Conservation (phyloP, 108 stramenopile genomes). For the Cyclostephanos tholiformis region DNA sequence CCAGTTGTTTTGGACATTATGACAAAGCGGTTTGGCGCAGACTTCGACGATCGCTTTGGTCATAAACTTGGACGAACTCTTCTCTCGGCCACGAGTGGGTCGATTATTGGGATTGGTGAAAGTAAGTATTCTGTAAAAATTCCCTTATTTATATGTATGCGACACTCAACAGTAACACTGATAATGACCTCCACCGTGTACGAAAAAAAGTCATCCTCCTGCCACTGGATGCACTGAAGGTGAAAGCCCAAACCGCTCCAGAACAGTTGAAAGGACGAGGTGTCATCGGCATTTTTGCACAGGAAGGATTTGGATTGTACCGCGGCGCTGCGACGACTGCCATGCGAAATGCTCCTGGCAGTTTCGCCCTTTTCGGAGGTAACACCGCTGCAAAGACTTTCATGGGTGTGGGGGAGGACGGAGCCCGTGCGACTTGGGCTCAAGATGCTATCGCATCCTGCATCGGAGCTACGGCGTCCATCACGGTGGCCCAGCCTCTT, state of each 20-base stretch:
- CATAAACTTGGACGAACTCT: constrained; percentile 63
- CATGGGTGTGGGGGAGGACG: constrained; percentile 59
- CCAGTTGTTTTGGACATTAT: constrained; percentile 66
- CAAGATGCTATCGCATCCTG: constrained; percentile 62
- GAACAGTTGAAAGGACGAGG: constrained; percentile 69
- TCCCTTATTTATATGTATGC: not conserved
- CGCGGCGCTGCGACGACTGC: constrained; percentile 79
- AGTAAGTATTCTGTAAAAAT: not conserved
- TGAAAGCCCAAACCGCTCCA: constrained; percentile 82
- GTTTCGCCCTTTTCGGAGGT: constrained; percentile 82
- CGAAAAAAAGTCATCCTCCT: constrained; percentile 57
- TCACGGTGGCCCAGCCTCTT: constrained; percentile 72
- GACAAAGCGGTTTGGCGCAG: constrained; percentile 54
- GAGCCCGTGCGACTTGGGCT: constrained; percentile 54
- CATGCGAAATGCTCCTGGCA: constrained; percentile 79
- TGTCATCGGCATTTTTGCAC: constrained; percentile 60
- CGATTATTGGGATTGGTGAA: constrained; percentile 81
- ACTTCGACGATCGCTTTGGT: constrained; percentile 63
- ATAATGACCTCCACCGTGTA: not conserved
- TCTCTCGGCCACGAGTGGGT: constrained; percentile 68
- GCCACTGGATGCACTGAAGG: constrained; percentile 80
- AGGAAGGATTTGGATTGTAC: constrained; percentile 64
- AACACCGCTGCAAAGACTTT: constrained; percentile 58
- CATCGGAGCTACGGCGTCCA: constrained; percentile 62
- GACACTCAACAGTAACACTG: not conserved